Percentiles rank a stretch among this genome's conserved stretches.
Evolutionary conservation across 441 rosid genomes (phyloP).

Genomic region (Manihot esculenta): DNA sequence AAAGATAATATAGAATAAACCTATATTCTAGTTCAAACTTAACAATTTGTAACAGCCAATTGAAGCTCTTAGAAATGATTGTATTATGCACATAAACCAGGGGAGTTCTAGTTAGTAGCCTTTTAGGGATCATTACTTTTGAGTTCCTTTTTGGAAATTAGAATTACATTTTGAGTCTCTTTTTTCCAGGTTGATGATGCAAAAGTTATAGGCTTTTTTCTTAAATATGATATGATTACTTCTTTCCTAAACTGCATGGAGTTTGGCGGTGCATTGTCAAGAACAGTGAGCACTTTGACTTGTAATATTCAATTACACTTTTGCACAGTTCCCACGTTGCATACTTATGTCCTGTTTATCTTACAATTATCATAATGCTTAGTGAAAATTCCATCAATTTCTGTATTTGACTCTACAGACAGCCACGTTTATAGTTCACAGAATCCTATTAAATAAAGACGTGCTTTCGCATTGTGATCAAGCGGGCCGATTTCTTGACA

Average conservation of each 20-base stretch:
- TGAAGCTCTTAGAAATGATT: too few species aligned
- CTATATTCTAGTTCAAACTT: too few species aligned
- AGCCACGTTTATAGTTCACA: conserved; percentile 76
- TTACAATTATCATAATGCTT: too few species aligned
- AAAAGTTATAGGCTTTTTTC: conserved; percentile 37
- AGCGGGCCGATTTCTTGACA: too few species aligned
- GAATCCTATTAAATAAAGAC: conserved; percentile 64
- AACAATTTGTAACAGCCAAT: too few species aligned
- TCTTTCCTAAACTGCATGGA: conserved; percentile 44
- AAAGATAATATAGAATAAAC: not conserved
- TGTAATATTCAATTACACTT: not conserved
- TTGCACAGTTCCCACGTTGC: too few species aligned
- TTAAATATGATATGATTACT: conserved; percentile 38
- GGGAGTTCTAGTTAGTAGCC: too few species aligned
- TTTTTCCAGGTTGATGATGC: conserved; percentile 38
- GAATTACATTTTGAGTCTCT: not conserved
- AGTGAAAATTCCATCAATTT: not conserved
- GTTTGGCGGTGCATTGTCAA: conserved; percentile 41
- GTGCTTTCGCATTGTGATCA: conserved; percentile 83
- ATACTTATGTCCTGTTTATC: too few species aligned
- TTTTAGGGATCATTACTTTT: too few species aligned
- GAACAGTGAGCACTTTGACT: conserved; percentile 39
- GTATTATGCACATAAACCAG: too few species aligned
- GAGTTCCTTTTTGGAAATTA: too few species aligned
- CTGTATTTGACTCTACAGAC: conserved; percentile 48